Base-by-base conservation (phyloP, 352 stramenopile species). In the Phytophthora agathidicida region DNA sequence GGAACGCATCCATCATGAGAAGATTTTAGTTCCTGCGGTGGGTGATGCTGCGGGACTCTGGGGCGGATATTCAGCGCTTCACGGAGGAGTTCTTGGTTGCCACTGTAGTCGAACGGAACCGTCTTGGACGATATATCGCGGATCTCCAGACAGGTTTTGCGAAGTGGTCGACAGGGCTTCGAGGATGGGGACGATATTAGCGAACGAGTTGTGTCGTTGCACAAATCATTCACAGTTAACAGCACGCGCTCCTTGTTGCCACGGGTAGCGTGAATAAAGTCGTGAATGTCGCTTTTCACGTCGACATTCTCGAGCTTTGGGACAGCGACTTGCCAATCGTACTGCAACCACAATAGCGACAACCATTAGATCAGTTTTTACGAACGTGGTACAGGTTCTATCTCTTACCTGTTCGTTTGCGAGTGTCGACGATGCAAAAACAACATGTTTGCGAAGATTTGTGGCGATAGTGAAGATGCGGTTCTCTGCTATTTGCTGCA, bases 271-370 rank as follows among this genome's bases (percentile, higher is more conserved):
- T 57, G 74, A 6, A 95, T 90, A 44, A 91, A 93, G 44, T 86
- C 69, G 5, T 71, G 63, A 42, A 95, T 83, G 47, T 93, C 78
- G 24, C 59, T 60, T 61, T 93, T 80, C 24, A 83, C 74, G 53
- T 91, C 71, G 13, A 93, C 76, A 38, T 70, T 81, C 38, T 93
- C 83, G 33, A 95, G 81, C 41, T 83, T 86, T 27, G 60, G 67
- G 6, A 83, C 81, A 43, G 88, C 71, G 52, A 92, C 88, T 43
- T 95, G 86, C 82, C 83, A 95, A 24, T 95, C 86, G 48, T 95
- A 95, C 85, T 94, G 6, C 13, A 42, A 66, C 5, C 33, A 50
- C 24, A 55, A 47, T 6, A 19, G 5, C n/a, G n/a, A n/a, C n/a
- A n/a, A n/a, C n/a, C n/a, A n/a, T n/a, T n/a, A n/a, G n/a, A n/a